Evolutionary conservation across 768 basidiomycete species (phyloP), one percentile per base, ranked within the genome.

Genomic region (Leccinum incarnatum): DNA sequence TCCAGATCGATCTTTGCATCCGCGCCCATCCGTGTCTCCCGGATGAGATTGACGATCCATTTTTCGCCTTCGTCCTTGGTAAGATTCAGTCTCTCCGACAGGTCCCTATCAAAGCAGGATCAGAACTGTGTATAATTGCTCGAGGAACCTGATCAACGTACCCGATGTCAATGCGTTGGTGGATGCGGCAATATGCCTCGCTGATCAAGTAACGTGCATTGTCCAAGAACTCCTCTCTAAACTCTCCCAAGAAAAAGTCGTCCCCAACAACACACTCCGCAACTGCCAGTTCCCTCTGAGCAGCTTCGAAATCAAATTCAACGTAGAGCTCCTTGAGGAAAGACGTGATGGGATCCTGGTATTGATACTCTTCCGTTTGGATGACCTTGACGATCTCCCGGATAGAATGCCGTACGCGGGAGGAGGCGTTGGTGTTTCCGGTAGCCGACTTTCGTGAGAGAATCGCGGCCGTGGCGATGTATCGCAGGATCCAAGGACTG

Each of bases 31-130:
- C 94, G 84, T 6, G 95, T 96, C 75, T 98, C 97, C 34, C 97
- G 87, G 67, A 98, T 97, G 61, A 98, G 89, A 78, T 98, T 98
- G 67, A 98, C 97, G 61, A 98, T 96, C 96, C 96, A 99, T 68
- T 96, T 96, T 72, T 99, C 97, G 53, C 96, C 97, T 70, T 98
- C 97, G 63, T 94, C 94, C 45, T 81, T 84, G n/a, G 91, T 88
- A 51, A 98, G 82, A 73, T 98, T 98, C 14, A 98, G 81, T 9
- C 96, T 87, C 67, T 93, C 89, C 9, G 95, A 97, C 12, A 98
- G 83, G 68, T 97, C 93, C 59, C 94, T 95, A 61, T 25, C 48
- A 5, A 40, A 46, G 46, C 5, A 54, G 59, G 3, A 21, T 68
- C 3, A 58, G 47, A 21, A 7, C 6, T 25, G 15, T 7, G 14